A percentile compares a stretch with the other conserved stretches of the same genome.
Conservation (phyloP, 1,139 yeast genomes). For the Blastobotrys ciferrii region DNA sequence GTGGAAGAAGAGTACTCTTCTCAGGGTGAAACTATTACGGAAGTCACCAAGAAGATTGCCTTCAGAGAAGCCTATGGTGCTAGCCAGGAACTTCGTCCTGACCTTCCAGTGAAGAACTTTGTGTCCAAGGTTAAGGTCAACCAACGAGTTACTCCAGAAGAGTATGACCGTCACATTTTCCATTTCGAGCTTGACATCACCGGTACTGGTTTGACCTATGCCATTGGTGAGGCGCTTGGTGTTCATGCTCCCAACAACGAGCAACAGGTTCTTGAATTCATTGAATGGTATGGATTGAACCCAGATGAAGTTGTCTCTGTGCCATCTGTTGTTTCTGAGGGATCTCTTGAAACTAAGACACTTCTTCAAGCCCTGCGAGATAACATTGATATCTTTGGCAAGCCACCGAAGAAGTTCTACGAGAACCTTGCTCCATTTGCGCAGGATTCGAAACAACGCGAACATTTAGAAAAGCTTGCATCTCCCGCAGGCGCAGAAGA, state of each 20-base stretch:
- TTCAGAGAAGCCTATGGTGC: slow-evolving; percentile 78
- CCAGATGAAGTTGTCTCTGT: slow-evolving; percentile 67
- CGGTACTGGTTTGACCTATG: slow-evolving; percentile 88
- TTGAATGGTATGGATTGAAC: slow-evolving; percentile 67
- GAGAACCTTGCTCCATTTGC: slow-evolving; percentile 78
- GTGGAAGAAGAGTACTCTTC: slow-evolving; percentile 49
- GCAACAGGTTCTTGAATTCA: slow-evolving; percentile 63
- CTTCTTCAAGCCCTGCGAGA: slow-evolving; percentile 78
- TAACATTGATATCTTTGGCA: slow-evolving; percentile 84
- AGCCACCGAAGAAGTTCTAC: slow-evolving; percentile 93
- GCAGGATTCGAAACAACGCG: slow-evolving; percentile 63
- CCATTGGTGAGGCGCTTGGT: slow-evolving; percentile 96
- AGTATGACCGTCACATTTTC: slow-evolving; percentile 93
- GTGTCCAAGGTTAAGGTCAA: slow-evolving; percentile 89
- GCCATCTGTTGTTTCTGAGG: slow-evolving; percentile 60
- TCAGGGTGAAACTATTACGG: slow-evolving; percentile 45
- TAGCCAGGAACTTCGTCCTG: slow-evolving; percentile 71
- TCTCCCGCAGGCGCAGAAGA: slow-evolving; percentile 83
- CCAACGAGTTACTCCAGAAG: slow-evolving; percentile 86
- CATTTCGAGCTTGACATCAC: slow-evolving; percentile 91
- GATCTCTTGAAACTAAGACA: slow-evolving; percentile 67
- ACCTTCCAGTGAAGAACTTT: slow-evolving; percentile 79
- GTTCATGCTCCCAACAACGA: slow-evolving; percentile 84
- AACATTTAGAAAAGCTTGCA: slow-evolving; percentile 58
- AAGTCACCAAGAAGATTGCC: slow-evolving; percentile 66